phyloP scores from a whole-genome alignment of 305 asterid species.

The Solanum hybrid region DNA sequence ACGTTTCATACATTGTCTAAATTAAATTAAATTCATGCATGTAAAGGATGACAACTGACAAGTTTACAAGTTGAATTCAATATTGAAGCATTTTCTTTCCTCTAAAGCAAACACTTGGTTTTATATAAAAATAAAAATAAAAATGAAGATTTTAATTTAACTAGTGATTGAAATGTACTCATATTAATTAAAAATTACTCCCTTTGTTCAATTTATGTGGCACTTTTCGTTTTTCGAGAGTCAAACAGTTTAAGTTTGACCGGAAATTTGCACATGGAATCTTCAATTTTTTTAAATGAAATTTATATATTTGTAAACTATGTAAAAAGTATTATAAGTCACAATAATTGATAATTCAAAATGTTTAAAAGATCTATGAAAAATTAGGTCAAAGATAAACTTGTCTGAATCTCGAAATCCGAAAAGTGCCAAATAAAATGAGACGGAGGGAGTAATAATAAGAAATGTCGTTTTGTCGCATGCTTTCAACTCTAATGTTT shows the following conservation, averaged over 20 bases:
- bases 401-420: no score
- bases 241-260: no score
- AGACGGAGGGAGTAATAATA: background rate
- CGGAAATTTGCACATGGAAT: no score
- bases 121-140: background rate
- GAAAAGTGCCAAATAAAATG: no score
- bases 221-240: no score
- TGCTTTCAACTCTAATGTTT: background rate
- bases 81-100: background rate
- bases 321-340: no score
- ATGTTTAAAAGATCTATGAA: no score
- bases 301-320: no score
- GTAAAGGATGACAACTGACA: background rate
- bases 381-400: no score
- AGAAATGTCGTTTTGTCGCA: background rate
- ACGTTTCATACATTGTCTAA: background rate
- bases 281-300: no score
- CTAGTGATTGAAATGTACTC: background rate
- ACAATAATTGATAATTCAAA: no score
- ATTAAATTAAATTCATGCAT: background rate
- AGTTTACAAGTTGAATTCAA: background rate
- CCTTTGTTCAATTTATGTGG: no score
- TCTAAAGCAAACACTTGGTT: background rate
- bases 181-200: background rate
- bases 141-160: background rate